Evolutionary conservation across 2,329 filamentous ascomycete genomes (phyloP), one percentile per base, ranked within the genome.

Genomic region (Sordariomycetes sp.): DNA sequence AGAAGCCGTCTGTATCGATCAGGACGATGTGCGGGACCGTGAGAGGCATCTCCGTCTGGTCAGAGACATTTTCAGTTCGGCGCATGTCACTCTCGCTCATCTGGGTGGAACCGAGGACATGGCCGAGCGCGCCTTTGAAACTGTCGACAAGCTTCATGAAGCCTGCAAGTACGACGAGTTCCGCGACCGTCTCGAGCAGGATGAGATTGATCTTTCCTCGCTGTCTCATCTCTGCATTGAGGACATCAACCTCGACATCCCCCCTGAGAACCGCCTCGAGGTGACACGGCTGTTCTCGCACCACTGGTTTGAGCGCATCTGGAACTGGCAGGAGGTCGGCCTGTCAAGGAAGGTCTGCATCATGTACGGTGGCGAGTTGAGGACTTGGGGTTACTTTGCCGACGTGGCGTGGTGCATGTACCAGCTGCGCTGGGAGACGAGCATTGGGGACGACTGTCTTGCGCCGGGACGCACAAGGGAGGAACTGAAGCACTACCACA

Each of bases 1-100:
- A 6, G 44, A 46, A 14, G 44, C 43, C 18, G 34, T 46, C 3
- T 46, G 44, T 36, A 46, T 46, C 36, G 42, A 46, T 38, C 43
- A 44, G 30, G 18, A 36, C 24, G 31, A 46, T 29, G 1, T 17
- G 1, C 7, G 5, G 8, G 44, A 46, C 30, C 36, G 39, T 18
- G 38, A 42, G 34, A 19, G 21, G n/a, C 43, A 46, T 21, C 31
- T 46, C 6, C 21, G 32, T 19, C 27, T 44, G 17, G 32, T 39
- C 35, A 29, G 36, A 14, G 36, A 42, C 33, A 34, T 46, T 14
- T 39, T 37, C 18, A 31, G 20, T 21, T 29, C 33, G 19, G 29
- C 29, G 11, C 25, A 33, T 20, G 37, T 33, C 18, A 39, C 37
- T 1, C 28, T 35, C 17, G 37, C 33, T n/a, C 34, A 32, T 23